Evolutionary conservation across 345 rosid genomes (phyloP), one percentile per base, ranked within the genome.

Genomic region (Viola odorata): DNA sequence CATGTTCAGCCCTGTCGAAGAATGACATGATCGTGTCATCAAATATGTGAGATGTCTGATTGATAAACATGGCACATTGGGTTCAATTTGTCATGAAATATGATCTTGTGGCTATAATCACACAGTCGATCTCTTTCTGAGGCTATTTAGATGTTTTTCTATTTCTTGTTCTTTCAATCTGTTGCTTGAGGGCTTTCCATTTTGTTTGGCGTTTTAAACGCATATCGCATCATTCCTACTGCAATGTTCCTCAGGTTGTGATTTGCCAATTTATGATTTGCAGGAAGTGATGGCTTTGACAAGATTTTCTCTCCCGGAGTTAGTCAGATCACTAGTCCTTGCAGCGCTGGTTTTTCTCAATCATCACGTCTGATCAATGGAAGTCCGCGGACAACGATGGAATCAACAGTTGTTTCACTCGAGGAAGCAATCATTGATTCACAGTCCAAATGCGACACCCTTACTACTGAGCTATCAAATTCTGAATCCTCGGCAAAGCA

Each of bases 201-300:
- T 37, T 41, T 60, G 8, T 7, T 3, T 5, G 12, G 23, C 45
- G 14, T 10, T 37, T 37, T 15, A 41, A 41, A 50, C n/a, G 12
- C 16, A 9, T 7, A 54, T 0, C 12, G 13, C 12, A 37, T 37
- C 41, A 16, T 47, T 13, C 5, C 12, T 36, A 12, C 11, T 36
- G 8, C 36, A 5, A 7, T 13, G 42, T 10, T 13, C 41, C 9
- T 54, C 8, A 23, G 32, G 32, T 23, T 0, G 16, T 1, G 37
- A 2, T 54, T 54, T 13, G 12, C 15, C 14, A 51, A 45, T 68
- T 54, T 51, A 32, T 55, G 58, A 15, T 38, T 59, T 84, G 72
- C 84, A 94, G 99, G 99, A 71, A 86, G 81, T 44, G 91, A 84
- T 60, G 84, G 99, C 15, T 80, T 94, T 37, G 92, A 88, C 73